Conservation (phyloP, 495 filamentous ascomycete genomes). For the Hypoxylon fragiforme region DNA sequence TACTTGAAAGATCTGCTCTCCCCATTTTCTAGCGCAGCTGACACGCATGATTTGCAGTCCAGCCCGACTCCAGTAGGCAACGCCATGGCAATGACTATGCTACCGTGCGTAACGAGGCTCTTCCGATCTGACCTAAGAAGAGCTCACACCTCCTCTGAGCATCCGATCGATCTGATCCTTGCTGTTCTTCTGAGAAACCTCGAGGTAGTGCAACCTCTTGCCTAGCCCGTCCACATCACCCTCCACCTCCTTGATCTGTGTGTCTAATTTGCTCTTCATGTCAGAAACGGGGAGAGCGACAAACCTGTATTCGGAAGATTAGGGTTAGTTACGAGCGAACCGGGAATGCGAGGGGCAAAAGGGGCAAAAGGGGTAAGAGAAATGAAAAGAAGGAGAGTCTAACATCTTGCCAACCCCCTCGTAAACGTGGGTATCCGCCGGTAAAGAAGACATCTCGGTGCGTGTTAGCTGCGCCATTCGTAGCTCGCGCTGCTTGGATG, state of each 20-base stretch:
- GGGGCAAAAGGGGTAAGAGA: neutral
- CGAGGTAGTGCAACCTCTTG: slow-evolving; percentile 91
- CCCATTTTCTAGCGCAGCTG: neutral
- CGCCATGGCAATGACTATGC: neutral
- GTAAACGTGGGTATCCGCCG: slow-evolving; percentile 81
- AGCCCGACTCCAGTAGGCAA: neutral
- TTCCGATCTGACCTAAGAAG: slow-evolving; percentile 15
- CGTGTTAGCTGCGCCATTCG: slow-evolving; percentile 87
- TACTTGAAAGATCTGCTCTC: no score
- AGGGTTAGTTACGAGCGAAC: slow-evolving; percentile 1
- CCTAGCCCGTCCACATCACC: slow-evolving; percentile 75
- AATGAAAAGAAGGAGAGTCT: slow-evolving; percentile 33
- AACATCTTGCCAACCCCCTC: slow-evolving; percentile 98
- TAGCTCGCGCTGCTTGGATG: slow-evolving; percentile 83
- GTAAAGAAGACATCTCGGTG: slow-evolving; percentile 75
- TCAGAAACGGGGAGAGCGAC: slow-evolving; percentile 71
- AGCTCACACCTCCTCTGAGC: slow-evolving; percentile 38
- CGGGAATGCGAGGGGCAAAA: neutral
- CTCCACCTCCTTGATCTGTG: slow-evolving; percentile 75
- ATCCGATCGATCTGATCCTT: slow-evolving; percentile 87
- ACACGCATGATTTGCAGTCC: neutral
- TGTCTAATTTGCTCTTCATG: slow-evolving; percentile 73
- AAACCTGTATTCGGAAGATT: slow-evolving; percentile 65
- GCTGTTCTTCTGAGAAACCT: slow-evolving; percentile 93
- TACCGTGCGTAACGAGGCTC: neutral